Evolutionary conservation across 768 basidiomycete species (phyloP).

Genomic region (Chalciporus pseudorubinellus): DNA sequence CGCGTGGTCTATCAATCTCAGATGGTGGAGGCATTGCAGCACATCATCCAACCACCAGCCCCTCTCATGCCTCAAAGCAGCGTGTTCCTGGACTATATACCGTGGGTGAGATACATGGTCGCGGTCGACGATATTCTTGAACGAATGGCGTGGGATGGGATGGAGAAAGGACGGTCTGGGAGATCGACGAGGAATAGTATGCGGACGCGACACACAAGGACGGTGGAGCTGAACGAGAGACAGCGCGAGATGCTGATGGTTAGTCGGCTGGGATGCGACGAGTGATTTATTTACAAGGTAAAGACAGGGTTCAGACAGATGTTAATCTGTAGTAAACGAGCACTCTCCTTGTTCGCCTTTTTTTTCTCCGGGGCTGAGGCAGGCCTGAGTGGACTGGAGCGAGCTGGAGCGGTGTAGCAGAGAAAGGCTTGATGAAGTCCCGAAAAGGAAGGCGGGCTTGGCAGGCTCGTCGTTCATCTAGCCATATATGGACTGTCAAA

Average conservation of each 20-base stretch:
- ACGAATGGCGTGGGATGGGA: slow-evolving; percentile 34
- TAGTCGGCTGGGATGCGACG: slow-evolving; percentile 15
- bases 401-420: too few relatives aligned
- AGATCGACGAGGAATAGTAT: slow-evolving; percentile 61
- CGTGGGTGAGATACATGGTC: slow-evolving; percentile 66
- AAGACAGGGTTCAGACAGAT: not conserved
- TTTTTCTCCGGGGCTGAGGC: not conserved
- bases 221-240: slow-evolving; percentile 38
- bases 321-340: slow-evolving; percentile 3
- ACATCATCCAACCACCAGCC: slow-evolving; percentile 42
- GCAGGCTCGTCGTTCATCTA: slow-evolving; percentile 22
- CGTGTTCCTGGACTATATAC: slow-evolving; percentile 67
- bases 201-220: slow-evolving; percentile 41
- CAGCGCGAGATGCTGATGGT: slow-evolving; percentile 34
- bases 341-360: slow-evolving; percentile 4
- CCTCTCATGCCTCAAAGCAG: slow-evolving; percentile 43
- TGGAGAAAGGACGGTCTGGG: slow-evolving; percentile 29
- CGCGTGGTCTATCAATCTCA: slow-evolving; percentile 45
- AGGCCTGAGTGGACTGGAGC: too few relatives aligned
- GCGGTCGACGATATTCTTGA: slow-evolving; percentile 53
- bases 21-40: slow-evolving; percentile 47
- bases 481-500: slow-evolving; percentile 14
- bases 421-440: slow-evolving; percentile 11
- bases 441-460: slow-evolving; percentile 3
- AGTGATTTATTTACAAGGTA: not conserved